Evolutionary conservation across 805 yeast species (phyloP), one percentile per base, ranked within the genome.

Genomic region (Monosporozyma aerobia): DNA sequence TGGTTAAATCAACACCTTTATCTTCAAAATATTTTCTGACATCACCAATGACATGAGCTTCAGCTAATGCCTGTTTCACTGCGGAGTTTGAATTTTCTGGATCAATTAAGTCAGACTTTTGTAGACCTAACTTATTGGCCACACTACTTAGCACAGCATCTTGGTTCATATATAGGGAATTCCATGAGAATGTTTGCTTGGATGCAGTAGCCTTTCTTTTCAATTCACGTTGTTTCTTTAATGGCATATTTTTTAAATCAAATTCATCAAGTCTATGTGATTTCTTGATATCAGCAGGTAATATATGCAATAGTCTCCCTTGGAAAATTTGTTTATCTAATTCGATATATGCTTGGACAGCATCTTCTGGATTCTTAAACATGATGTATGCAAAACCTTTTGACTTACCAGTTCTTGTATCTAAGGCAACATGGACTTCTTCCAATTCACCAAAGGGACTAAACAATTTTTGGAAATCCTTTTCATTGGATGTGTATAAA

Each of bases 51-150:
- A 90, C 96, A 63, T 90, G 94, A 2, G 97, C 95, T 72, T 94
- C 99, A 0, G 99, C 98, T 57, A 94, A 77, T 0, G 99, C 98
- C 69, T 90, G 98, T 65, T 90, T 88, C 13, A 94, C 98, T 1
- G 96, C 97, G 50, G 96, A 85, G 54, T 77, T 82, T 7, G 95
- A 78, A 57, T 83, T 87, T 60, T 88, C 86, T 1, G 97, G 92
- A 67, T 94, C 95, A 55, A 94, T 79, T 63, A 94, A 76, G 53
- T 89, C 88, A 7, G 94, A 76, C 68, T 92, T 94, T 29, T 82
- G 67, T 49, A 94, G 74, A 7, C 98, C 98, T 69, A 94, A 70
- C 61, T 85, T 85, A 7, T 79, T 67, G 1, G 98, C 97, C 44
- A 90, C 94, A 51, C 94, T 84, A 48, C 89, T 92, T 69, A 94